Conservation (phyloP, 2,329 filamentous ascomycete species). For the Phoma sp. region DNA sequence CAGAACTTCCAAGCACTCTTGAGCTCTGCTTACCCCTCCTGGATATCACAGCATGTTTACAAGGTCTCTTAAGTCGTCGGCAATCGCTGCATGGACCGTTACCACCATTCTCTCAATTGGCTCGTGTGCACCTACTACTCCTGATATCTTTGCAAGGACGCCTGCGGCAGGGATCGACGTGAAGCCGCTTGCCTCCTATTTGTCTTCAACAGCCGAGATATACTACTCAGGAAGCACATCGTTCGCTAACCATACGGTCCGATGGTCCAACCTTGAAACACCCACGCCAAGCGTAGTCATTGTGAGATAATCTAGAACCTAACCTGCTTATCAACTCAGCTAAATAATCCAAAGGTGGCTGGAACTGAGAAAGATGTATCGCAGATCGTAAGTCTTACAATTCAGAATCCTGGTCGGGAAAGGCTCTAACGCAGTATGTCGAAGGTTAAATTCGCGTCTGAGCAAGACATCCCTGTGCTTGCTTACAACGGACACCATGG, state of each 20-base stretch:
- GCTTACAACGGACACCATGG: conserved; percentile 62
- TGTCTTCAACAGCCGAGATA: conserved; percentile 24
- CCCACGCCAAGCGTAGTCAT: conserved; percentile 30
- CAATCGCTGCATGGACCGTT: conserved; percentile 14
- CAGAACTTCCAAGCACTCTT: neutral
- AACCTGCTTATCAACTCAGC: too few relatives aligned
- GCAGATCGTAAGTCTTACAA: conserved; percentile 22
- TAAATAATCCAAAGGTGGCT: neutral
- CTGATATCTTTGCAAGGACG: conserved; percentile 16
- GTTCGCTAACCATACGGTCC: conserved; percentile 23
- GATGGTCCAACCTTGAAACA: conserved; percentile 27
- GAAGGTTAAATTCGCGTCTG: conserved; percentile 59
- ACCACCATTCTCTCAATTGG: conserved; percentile 14
- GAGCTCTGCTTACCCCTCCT: neutral
- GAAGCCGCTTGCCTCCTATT: conserved; percentile 20
- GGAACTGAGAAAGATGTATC: conserved; percentile 30
- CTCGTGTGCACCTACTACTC: conserved; percentile 15
- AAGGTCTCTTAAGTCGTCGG: conserved; percentile 12
- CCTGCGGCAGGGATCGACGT: conserved; percentile 25
- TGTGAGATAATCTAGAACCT: neutral
- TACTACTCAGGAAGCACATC: conserved; percentile 21
- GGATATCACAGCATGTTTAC: conserved; percentile 17
- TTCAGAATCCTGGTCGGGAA: neutral
- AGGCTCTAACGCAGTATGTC: neutral
- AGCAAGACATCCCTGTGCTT: conserved; percentile 58